phyloP scores from a whole-genome alignment of 441 rosid species.

The Aleurites moluccanus region DNA sequence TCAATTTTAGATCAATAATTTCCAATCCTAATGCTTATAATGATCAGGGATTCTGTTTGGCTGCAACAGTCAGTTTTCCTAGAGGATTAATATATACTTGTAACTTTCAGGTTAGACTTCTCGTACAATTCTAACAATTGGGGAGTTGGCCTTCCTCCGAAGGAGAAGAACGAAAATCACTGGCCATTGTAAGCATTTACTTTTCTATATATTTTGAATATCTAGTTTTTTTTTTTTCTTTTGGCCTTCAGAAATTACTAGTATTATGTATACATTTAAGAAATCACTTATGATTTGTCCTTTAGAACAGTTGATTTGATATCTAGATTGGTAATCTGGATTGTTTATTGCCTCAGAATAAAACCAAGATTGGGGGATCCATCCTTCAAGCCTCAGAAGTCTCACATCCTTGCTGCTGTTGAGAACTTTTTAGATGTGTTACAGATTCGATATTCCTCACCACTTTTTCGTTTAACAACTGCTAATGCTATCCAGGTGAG shows the following conservation, averaged over 20 bases:
- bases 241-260: background rate
- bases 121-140: slow-evolving; percentile 77
- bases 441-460: slow-evolving; percentile 86
- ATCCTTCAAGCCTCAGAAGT: slow-evolving; percentile 79
- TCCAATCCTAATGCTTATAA: slow-evolving; percentile 12
- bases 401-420: slow-evolving; percentile 71
- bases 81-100: slow-evolving; percentile 20
- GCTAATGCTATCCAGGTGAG: slow-evolving; percentile 85
- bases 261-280: background rate
- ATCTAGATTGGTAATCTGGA: slow-evolving; percentile 7
- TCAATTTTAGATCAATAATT: background rate
- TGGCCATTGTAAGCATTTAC: slow-evolving; percentile 78
- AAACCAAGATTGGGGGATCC: slow-evolving; percentile 83
- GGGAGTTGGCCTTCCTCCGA: slow-evolving; percentile 97
- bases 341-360: slow-evolving; percentile 46
- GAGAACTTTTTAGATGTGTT: slow-evolving; percentile 67
- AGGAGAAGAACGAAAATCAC: slow-evolving; percentile 71
- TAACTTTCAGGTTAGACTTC: slow-evolving; percentile 78
- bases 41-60: background rate
- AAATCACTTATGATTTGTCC: background rate
- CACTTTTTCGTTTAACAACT: slow-evolving; percentile 75
- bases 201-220: background rate
- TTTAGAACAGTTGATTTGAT: slow-evolving; percentile 3
- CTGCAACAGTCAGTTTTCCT: slow-evolving; percentile 10
- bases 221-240: background rate